Conservation (phyloP, 2,329 filamentous ascomycete genomes). For the Ophiocordyceps sinensis region DNA sequence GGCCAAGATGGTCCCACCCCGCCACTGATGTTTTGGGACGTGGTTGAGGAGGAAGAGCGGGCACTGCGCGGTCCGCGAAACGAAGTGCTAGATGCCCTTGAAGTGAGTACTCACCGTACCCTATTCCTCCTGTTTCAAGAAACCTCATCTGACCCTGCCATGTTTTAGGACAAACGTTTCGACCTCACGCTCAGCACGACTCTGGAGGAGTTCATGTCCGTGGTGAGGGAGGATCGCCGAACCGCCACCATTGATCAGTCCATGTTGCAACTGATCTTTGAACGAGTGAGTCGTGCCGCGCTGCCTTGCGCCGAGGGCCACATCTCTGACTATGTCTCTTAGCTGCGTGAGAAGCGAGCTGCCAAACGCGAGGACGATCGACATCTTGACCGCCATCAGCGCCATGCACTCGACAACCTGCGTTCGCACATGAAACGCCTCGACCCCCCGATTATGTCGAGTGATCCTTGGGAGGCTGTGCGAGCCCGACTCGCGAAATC, state of each 20-base stretch:
- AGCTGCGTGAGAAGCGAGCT: constrained; percentile 71
- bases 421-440: constrained; percentile 79
- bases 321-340: constrained; percentile 4
- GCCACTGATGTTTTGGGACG: constrained; percentile 89
- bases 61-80: constrained; percentile 70
- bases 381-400: constrained; percentile 71
- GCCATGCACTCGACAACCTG: constrained; percentile 69
- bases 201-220: constrained; percentile 71
- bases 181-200: constrained; percentile 78
- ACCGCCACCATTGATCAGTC: constrained; percentile 79
- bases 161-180: constrained; percentile 66
- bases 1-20: constrained; percentile 76
- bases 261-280: constrained; percentile 66
- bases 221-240: constrained; percentile 75
- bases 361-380: constrained; percentile 76
- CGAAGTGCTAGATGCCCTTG: constrained; percentile 73
- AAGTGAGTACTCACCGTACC: constrained; percentile 41
- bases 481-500: constrained; percentile 63
- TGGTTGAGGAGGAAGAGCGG: constrained; percentile 85
- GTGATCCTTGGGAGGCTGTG: constrained; percentile 82
- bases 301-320: neutral
- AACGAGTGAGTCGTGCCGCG: constrained; percentile 42
- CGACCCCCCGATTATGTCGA: constrained; percentile 63
- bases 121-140: neutral
- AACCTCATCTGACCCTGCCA: constrained; percentile 4